Evolutionary conservation across 2,329 filamentous ascomycete genomes (phyloP).

Genomic region (Colletotrichum lini): DNA sequence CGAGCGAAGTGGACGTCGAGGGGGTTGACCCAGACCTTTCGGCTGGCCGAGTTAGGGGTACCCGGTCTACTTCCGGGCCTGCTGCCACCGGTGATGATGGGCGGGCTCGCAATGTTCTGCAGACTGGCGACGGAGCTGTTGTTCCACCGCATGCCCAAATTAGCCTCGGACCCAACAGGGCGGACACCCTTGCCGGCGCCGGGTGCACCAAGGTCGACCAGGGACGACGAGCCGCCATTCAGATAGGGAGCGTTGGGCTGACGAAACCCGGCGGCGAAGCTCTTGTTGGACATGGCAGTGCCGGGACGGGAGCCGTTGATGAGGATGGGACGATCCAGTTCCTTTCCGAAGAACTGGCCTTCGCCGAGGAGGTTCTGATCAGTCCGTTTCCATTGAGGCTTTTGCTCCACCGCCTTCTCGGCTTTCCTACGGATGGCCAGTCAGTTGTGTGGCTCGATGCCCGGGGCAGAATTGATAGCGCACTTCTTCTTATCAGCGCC

Average conservation of each 20-base stretch:
- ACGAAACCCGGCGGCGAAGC: slow-evolving; percentile 43
- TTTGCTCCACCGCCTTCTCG: slow-evolving; percentile 45
- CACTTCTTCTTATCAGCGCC: slow-evolving; percentile 70
- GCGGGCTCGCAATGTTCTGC: slow-evolving; percentile 48
- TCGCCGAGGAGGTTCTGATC: slow-evolving; percentile 53
- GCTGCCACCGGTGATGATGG: slow-evolving; percentile 46
- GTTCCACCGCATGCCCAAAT: slow-evolving; percentile 55
- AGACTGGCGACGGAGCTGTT: slow-evolving; percentile 55
- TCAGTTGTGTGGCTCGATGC: neutral
- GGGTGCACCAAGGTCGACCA: slow-evolving; percentile 58
- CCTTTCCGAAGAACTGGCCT: slow-evolving; percentile 54
- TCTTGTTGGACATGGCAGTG: slow-evolving; percentile 55
- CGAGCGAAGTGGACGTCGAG: slow-evolving; percentile 62
- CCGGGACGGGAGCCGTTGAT: slow-evolving; percentile 50
- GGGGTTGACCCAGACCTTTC: slow-evolving; percentile 61
- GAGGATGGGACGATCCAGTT: slow-evolving; percentile 52
- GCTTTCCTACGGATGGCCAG: slow-evolving; percentile 33
- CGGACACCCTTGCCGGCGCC: slow-evolving; percentile 51
- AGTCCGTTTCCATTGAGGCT: slow-evolving; percentile 49
- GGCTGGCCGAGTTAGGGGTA: slow-evolving; percentile 49
- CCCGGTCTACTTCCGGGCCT: slow-evolving; percentile 49
- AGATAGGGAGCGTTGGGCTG: slow-evolving; percentile 51
- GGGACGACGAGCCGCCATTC: slow-evolving; percentile 58
- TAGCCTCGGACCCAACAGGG: slow-evolving; percentile 56
- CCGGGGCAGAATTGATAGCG: neutral